Percentiles rank a stretch among this genome's conserved stretches.
Conservation (phyloP, 257 asterid genomes). For the Forsythia suspensa region DNA sequence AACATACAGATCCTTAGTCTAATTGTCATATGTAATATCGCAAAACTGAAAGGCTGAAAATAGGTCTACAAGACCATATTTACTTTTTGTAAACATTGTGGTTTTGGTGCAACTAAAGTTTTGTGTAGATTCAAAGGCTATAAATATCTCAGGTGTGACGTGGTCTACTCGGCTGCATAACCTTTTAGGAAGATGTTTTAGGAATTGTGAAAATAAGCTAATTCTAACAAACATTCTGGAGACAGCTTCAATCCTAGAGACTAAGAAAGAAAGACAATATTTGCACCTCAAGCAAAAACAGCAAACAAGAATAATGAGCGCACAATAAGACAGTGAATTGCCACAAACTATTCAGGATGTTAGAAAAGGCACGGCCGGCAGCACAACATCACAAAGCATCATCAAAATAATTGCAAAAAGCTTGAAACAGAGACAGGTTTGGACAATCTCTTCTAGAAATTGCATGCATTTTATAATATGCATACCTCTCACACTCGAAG, state of each 20-base stretch:
- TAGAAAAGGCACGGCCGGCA: neutral
- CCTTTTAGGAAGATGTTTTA: neutral
- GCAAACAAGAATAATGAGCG: neutral
- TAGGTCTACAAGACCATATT: neutral
- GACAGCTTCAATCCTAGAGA: neutral
- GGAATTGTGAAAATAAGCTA: neutral
- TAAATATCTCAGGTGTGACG: neutral
- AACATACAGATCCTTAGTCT: neutral
- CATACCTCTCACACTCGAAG: constrained; percentile 72
- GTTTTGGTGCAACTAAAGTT: neutral
- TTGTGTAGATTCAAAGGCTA: neutral
- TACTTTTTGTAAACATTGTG: neutral
- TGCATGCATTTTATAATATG: neutral
- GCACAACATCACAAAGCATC: constrained; percentile 5
- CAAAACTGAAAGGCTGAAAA: neutral
- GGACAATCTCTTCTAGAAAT: neutral
- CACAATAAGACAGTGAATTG: neutral
- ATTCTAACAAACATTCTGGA: neutral
- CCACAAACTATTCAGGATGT: neutral
- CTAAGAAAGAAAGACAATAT: neutral
- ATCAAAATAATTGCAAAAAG: neutral
- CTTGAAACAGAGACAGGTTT: neutral
- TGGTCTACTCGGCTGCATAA: neutral
- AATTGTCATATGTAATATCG: neutral
- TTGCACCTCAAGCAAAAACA: neutral